A percentile compares a stretch with the other conserved stretches of the same genome.
phyloP scores from a whole-genome alignment of 129 eudicot genomes.

The Ambrosia artemisiifolia region DNA sequence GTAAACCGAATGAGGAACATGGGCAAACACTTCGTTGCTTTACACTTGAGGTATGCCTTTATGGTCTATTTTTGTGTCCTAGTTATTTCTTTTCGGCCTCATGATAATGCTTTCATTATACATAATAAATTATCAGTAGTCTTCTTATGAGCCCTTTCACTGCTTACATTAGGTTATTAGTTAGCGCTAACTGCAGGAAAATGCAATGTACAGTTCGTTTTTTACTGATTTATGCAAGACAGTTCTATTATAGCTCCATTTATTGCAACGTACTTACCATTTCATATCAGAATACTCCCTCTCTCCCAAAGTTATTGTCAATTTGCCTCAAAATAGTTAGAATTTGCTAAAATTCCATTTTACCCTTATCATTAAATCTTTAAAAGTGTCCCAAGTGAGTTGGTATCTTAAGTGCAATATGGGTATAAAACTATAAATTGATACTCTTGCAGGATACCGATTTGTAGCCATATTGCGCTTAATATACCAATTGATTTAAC shows the following conservation, averaged over 20 bases:
- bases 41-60: conserved; percentile 65
- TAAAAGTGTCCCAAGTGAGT: background rate
- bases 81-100: background rate
- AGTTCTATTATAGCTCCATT: background rate
- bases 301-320: background rate
- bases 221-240: background rate
- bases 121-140: background rate
- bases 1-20: conserved; percentile 63
- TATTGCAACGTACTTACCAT: background rate
- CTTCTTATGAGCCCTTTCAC: background rate
- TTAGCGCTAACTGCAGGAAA: background rate
- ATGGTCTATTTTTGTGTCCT: background rate
- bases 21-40: conserved; percentile 67
- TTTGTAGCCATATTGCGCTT: no score
- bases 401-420: background rate
- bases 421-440: background rate
- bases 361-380: no score
- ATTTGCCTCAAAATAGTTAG: background rate
- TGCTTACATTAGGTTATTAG: background rate
- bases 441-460: no score
- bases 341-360: background rate
- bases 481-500: no score
- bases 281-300: background rate
- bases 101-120: background rate
- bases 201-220: background rate